Base-by-base conservation (phyloP, 306 rosid genomes). In the Trifolium subterraneum region DNA sequence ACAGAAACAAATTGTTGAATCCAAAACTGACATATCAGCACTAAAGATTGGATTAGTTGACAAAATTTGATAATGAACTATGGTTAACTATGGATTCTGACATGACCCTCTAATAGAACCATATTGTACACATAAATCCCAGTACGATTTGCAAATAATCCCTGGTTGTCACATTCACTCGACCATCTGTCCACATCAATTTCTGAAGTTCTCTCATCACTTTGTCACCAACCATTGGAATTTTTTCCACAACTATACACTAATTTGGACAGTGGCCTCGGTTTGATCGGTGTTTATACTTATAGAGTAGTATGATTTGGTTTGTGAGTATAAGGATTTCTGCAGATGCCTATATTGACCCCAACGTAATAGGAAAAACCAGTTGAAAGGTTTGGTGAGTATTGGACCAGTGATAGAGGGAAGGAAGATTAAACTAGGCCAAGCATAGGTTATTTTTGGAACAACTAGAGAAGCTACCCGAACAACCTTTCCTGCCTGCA, bases 281-380 rank as follows among this genome's bases (percentile, higher is more conserved):
- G 15, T 54, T 54, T 54, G 31, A 20, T 54, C 3, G 7, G 61
- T 22, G 29, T 54, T 54, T 54, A 54, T 18, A 54, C 1, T 54
- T 54, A 54, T 18, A 54, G 7, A 56, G 63, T 54, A 54, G 61
- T 23, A 56, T 56, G 16, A 11, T 23, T 56, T 56, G 63, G 33
- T 27, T 36, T 56, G 63, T 23, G 8, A 10, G 27, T 23, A 23
- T 10, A 56, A 23, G 33, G 63, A 56, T 10, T 54, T 54, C 61
- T 54, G 61, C 31, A 18, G 61, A 11, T 54, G 15, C 15, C 27
- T 20, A 20, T 54, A 54, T 54, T 54, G 61, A 54, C 61, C 31
- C 61, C 61, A 54, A 20, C 12, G 61, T 20, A 29, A 18, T 9
- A 54, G 61, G 61, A 54, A 54, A 54, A 54, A 54, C 61, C 61